Percentiles rank a stretch among this genome's conserved stretches.
phyloP scores from a whole-genome alignment of 129 eudicot genomes.

The Glebionis coronaria region DNA sequence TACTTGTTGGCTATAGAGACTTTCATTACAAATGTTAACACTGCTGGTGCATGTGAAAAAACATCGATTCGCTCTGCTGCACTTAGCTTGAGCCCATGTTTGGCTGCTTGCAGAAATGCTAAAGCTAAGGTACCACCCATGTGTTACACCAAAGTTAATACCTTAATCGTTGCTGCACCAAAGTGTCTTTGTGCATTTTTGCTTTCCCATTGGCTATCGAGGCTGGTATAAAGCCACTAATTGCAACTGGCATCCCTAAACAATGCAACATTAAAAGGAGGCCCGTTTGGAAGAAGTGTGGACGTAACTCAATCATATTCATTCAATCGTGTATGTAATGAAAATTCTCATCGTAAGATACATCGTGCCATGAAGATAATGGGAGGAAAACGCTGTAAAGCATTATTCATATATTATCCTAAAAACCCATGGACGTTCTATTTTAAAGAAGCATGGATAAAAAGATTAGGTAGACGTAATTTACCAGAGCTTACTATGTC shows the following conservation, averaged over 20 bases:
- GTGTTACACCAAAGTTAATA: constrained; percentile 56
- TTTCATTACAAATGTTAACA: constrained; percentile 26
- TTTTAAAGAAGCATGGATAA: no score
- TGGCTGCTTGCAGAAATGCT: constrained; percentile 45
- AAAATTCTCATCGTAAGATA: constrained; percentile 20
- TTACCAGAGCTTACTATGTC: no score
- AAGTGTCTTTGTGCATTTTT: constrained; percentile 63
- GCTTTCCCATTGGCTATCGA: constrained; percentile 49
- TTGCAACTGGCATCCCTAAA: constrained; percentile 63
- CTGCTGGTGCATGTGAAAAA: constrained; percentile 61
- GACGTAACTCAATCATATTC: constrained; percentile 41
- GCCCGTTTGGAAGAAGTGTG: constrained; percentile 67
- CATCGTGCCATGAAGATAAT: constrained; percentile 30
- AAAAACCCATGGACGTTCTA: no score
- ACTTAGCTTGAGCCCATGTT: constrained; percentile 65
- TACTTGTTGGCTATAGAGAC: constrained; percentile 35
- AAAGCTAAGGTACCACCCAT: constrained; percentile 46
- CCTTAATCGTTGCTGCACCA: constrained; percentile 47
- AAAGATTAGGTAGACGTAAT: no score
- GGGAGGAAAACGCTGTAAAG: no score
- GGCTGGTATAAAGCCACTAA: constrained; percentile 60
- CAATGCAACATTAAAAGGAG: constrained; percentile 58
- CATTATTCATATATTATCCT: no score
- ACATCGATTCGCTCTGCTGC: constrained; percentile 61
- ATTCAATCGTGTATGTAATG: background rate